Base-by-base conservation (phyloP, 306 rosid species). In the Prunus armeniaca region DNA sequence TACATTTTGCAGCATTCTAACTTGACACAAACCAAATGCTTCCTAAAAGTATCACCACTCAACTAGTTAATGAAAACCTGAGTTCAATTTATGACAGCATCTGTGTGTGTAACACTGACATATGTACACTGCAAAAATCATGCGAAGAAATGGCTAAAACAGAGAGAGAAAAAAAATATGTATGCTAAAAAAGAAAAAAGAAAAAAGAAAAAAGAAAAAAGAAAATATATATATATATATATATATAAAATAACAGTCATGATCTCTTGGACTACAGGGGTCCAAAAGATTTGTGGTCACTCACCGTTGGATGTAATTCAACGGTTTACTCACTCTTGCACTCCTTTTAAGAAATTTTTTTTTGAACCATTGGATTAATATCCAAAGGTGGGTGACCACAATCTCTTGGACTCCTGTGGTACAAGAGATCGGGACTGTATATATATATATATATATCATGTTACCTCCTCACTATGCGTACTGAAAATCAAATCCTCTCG, bases 401-500 rank as follows among this genome's bases (percentile, higher is more conserved):
- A 22, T 22, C 24, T 22, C 24, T 22, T 22, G 24, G 24, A 22
- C 24, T 22, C 24, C 24, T 22, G 24, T 22, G 24, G 24, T 22
- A 22, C 24, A 22, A 22, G 24, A 22, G 24, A 22, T 22, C 24
- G 24, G 24, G 24, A 22, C 24, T 22, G 24, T 24, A 24, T 24
- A 24, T 25, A 25, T 25, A 25, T 27, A 32, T 32, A 32, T 5
- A 1, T 32, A 38, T 38, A 38, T 66, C 72, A 78, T 58, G 69
- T 46, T 84, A 94, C 98, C 97, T 90, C 91, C 88, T 92, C 93
- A 82, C 98, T 92, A 74, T 92, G 98, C 58, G 76, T 88, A 79
- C 95, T 95, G 84, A 84, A 90, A 78, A 95, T 56, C 84, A 95
- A 80, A 86, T 95, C 98, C 87, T 95, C 98, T 78, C 97, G 86